Percentiles rank a stretch among this genome's conserved stretches.
Evolutionary conservation across 768 basidiomycete species (phyloP).

Genomic region (Imleria badia): DNA sequence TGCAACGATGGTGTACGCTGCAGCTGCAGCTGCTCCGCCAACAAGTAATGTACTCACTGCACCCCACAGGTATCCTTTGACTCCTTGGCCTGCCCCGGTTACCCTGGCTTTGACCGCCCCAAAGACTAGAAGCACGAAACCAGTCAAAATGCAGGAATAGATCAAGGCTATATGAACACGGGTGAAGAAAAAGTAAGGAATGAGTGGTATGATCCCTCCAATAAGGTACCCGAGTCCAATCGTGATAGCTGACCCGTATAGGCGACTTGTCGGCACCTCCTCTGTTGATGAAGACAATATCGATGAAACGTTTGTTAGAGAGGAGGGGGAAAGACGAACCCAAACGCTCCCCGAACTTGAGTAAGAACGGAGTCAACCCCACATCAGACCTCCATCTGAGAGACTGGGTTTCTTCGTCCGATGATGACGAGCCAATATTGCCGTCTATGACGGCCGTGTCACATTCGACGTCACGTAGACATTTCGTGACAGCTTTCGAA

Average conservation of each 20-base stretch:
- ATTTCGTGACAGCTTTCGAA: conserved; percentile 75
- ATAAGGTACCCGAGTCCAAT: conserved; percentile 94
- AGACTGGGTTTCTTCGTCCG: conserved; percentile 56
- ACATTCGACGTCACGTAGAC: conserved; percentile 66
- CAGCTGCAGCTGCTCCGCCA: conserved; percentile 86
- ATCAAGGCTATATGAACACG: conserved; percentile 65
- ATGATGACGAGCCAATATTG: conserved; percentile 11
- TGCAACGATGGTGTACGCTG: conserved; percentile 60
- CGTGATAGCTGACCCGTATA: conserved; percentile 90
- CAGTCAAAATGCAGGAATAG: conserved; percentile 79
- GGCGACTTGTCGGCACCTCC: conserved; percentile 80
- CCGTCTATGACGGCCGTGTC: conserved; percentile 28
- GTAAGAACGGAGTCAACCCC: conserved; percentile 89
- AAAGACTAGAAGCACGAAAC: conserved; percentile 82
- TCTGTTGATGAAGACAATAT: conserved; percentile 43
- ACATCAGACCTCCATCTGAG: conserved; percentile 73
- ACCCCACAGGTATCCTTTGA: conserved; percentile 79
- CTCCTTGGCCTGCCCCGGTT: conserved; percentile 72
- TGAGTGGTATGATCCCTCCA: conserved; percentile 89
- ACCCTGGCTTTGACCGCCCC: conserved; percentile 88
- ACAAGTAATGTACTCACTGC: conserved; percentile 85
- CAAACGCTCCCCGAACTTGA: conserved; percentile 94
- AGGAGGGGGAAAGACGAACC: conserved; percentile 45
- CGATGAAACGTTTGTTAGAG: background rate
- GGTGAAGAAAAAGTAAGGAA: conserved; percentile 89